phyloP scores from a whole-genome alignment of 2,329 filamentous ascomycete species.

The Alternaria triticina region DNA sequence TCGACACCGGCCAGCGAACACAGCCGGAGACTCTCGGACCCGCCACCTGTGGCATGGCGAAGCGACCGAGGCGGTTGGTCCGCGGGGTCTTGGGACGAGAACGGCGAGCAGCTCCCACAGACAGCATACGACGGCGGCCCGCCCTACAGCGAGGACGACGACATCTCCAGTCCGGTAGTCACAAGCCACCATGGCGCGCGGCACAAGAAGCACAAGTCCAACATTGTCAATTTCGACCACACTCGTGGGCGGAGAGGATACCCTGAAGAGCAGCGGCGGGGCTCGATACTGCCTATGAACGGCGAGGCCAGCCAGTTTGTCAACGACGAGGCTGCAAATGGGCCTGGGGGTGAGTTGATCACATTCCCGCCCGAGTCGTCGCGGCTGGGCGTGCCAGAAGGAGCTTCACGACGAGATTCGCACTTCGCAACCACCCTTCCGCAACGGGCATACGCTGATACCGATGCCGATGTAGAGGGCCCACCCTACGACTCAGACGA shows the following conservation, averaged over 20 bases:
- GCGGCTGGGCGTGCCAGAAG: slow-evolving; percentile 36
- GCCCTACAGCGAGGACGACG: slow-evolving; percentile 94
- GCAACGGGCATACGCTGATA: slow-evolving; percentile 51
- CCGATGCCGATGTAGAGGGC: slow-evolving; percentile 49
- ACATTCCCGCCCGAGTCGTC: slow-evolving; percentile 70
- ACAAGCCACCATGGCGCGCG: slow-evolving; percentile 69
- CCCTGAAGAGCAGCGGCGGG: slow-evolving; percentile 53
- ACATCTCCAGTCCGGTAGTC: slow-evolving; percentile 86
- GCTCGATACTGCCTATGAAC: slow-evolving; percentile 55
- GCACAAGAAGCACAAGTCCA: slow-evolving; percentile 78
- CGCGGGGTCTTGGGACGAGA: slow-evolving; percentile 60
- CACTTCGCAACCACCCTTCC: slow-evolving; percentile 60
- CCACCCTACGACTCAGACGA: slow-evolving; percentile 54
- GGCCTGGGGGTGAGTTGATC: slow-evolving; percentile 79
- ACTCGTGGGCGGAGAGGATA: slow-evolving; percentile 43
- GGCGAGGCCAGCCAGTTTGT: slow-evolving; percentile 78
- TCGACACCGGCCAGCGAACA: slow-evolving; percentile 86
- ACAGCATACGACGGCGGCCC: slow-evolving; percentile 82
- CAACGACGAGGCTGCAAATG: slow-evolving; percentile 71
- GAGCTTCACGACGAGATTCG: slow-evolving; percentile 56
- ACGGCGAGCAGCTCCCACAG: slow-evolving; percentile 74
- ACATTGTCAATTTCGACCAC: slow-evolving; percentile 50
- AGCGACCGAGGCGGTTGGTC: slow-evolving; percentile 65
- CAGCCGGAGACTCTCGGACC: slow-evolving; percentile 78
- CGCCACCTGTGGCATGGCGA: slow-evolving; percentile 75